phyloP scores from a whole-genome alignment of 2,329 filamentous ascomycete species.

The Clarireedia sp. region DNA sequence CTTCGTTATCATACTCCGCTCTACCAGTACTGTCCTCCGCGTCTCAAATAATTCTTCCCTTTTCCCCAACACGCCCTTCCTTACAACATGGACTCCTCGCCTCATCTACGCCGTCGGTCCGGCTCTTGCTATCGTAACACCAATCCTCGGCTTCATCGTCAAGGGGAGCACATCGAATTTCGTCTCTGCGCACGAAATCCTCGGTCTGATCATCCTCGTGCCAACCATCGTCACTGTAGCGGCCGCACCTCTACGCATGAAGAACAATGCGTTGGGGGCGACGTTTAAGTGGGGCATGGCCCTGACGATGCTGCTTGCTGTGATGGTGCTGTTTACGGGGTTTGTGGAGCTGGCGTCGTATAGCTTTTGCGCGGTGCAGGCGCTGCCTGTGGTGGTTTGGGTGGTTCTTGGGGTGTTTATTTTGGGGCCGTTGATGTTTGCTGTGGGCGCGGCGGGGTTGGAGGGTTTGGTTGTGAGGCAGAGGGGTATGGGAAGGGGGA shows the following conservation, averaged over 20 bases:
- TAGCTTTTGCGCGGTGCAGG: neutral
- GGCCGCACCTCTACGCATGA: neutral
- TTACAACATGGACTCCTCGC: constrained; percentile 4
- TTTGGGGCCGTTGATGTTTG: neutral
- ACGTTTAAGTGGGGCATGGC: neutral
- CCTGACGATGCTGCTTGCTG: neutral
- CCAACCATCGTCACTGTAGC: neutral
- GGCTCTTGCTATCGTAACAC: neutral
- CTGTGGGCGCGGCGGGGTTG: neutral
- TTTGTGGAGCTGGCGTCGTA: neutral
- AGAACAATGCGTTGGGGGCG: neutral
- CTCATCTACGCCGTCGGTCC: neutral
- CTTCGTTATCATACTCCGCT: constrained; percentile 1
- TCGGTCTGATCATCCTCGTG: constrained; percentile 5
- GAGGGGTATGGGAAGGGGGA: too few species aligned
- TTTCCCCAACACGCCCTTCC: neutral
- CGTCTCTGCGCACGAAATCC: constrained; percentile 7
- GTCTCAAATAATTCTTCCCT: constrained; percentile 5
- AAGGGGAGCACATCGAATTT: neutral
- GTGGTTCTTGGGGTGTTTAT: neutral
- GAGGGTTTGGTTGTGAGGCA: neutral
- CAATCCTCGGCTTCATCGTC: neutral
- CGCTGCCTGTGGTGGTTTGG: neutral
- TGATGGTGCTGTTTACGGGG: neutral
- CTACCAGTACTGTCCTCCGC: constrained; percentile 4